Conservation (phyloP, 352 stramenopile genomes). For the Globisporangium orthogonon region DNA sequence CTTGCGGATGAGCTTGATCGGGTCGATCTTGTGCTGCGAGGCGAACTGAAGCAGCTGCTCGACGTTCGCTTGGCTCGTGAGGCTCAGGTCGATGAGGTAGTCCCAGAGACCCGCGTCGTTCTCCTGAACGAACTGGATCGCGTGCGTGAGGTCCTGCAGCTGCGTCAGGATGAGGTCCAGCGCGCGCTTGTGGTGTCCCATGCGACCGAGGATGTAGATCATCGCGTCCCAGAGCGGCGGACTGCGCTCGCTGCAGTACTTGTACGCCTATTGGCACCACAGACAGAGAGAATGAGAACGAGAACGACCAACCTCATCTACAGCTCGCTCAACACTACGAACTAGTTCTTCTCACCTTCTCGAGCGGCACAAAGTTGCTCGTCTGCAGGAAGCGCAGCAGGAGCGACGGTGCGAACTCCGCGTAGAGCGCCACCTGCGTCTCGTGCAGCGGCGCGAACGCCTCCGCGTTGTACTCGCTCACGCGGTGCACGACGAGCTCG, state of each 20-base stretch:
- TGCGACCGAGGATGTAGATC: constrained; percentile 83
- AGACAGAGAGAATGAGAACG: constrained; percentile 3
- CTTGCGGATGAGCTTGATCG: constrained; percentile 81
- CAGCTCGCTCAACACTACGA: not conserved
- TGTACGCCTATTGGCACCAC: constrained; percentile 39
- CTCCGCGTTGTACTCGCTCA: constrained; percentile 76
- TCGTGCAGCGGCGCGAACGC: constrained; percentile 69
- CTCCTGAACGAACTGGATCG: constrained; percentile 73
- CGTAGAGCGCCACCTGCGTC: constrained; percentile 67
- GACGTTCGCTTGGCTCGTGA: constrained; percentile 72
- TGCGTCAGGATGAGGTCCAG: constrained; percentile 81
- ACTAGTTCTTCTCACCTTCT: constrained; percentile 40
- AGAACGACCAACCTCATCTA: not conserved
- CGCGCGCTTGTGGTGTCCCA: constrained; percentile 83
- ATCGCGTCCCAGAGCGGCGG: constrained; percentile 80
- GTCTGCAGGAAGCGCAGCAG: constrained; percentile 77
- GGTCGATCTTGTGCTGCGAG: constrained; percentile 78
- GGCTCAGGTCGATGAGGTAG: constrained; percentile 75
- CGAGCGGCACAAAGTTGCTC: constrained; percentile 75
- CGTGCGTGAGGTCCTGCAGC: constrained; percentile 72
- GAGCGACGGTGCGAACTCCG: constrained; percentile 51
- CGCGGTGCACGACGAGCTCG: constrained; percentile 60
- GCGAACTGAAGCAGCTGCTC: constrained; percentile 67
- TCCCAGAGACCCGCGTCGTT: constrained; percentile 76
- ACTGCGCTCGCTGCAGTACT: constrained; percentile 66